Conservation (phyloP, 805 yeast genomes). For the Pichia gijzeniarum region DNA sequence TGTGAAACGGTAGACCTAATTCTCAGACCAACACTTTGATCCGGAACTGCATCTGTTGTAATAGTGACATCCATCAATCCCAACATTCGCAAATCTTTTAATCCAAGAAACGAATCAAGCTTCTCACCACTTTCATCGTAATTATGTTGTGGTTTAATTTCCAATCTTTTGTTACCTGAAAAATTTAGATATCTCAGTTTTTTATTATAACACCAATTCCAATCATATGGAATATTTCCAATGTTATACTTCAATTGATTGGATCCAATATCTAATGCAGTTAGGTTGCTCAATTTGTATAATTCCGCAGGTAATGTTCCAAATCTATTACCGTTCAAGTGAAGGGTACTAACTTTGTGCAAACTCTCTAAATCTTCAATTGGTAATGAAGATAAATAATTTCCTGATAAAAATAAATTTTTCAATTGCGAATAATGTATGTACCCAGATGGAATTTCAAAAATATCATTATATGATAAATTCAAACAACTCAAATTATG, state of each 20-base stretch:
- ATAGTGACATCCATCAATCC: slow-evolving; percentile 95
- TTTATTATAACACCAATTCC: slow-evolving; percentile 92
- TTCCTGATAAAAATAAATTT: slow-evolving; percentile 77
- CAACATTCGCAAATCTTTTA: slow-evolving; percentile 63
- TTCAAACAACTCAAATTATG: slow-evolving; percentile 57
- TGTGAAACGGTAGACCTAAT: slow-evolving; percentile 86
- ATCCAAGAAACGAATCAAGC: slow-evolving; percentile 55
- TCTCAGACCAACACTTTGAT: slow-evolving; percentile 74
- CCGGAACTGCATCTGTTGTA: slow-evolving; percentile 84
- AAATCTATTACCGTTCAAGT: slow-evolving; percentile 76
- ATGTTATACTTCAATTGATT: slow-evolving; percentile 87
- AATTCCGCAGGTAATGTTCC: slow-evolving; percentile 86
- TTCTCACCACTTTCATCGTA: slow-evolving; percentile 50
- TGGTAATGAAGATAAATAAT: slow-evolving; percentile 69
- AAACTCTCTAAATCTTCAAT: slow-evolving; percentile 75
- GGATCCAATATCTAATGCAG: slow-evolving; percentile 82
- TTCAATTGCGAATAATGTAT: slow-evolving; percentile 48
- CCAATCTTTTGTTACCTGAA: slow-evolving; percentile 88
- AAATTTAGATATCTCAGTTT: slow-evolving; percentile 75
- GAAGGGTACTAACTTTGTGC: slow-evolving; percentile 50
- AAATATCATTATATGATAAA: slow-evolving; percentile 74
- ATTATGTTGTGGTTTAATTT: slow-evolving; percentile 63
- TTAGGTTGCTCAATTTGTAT: slow-evolving; percentile 56
- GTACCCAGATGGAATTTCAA: slow-evolving; percentile 77
- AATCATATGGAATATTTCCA: slow-evolving; percentile 90